Conservation (phyloP, 2,329 filamentous ascomycete species). For the Macrophomina pseudophaseolina region DNA sequence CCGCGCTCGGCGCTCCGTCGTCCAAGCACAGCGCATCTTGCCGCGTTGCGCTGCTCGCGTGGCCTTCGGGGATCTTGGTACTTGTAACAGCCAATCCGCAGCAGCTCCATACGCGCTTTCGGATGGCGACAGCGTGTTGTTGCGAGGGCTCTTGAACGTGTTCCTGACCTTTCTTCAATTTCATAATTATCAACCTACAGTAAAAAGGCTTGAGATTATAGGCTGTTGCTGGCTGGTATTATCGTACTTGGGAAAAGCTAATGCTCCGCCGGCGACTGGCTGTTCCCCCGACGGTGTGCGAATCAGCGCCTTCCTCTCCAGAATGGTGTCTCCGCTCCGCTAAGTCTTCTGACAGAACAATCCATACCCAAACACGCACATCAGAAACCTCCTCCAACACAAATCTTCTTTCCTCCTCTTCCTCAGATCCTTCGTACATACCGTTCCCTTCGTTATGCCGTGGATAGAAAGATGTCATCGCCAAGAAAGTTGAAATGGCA, state of each 20-base stretch:
- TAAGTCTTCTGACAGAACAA: background rate
- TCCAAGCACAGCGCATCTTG: background rate
- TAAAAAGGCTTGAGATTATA: conserved; percentile 21
- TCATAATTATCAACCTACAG: conserved; percentile 22
- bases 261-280: background rate
- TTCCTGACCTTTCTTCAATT: conserved; percentile 19
- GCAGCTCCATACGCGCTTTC: too few relatives aligned
- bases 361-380: conserved; percentile 1
- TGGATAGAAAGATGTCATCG: conserved; percentile 20
- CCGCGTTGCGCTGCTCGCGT: background rate
- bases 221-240: conserved; percentile 12
- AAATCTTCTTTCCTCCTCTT: background rate
- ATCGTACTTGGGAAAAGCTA: conserved; percentile 20
- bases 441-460: conserved; percentile 24
- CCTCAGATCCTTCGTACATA: conserved; percentile 14
- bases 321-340: background rate
- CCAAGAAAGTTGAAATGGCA: conserved; percentile 20
- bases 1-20: background rate
- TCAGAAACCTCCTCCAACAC: background rate
- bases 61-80: background rate
- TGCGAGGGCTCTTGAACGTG: background rate
- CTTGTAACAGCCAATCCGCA: background rate
- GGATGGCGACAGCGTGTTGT: background rate
- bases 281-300: conserved; percentile 1
- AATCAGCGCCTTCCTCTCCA: background rate